Conservation (phyloP, 192 early-diverging fungal genomes). For the Rhizoclosmatium globosum region DNA sequence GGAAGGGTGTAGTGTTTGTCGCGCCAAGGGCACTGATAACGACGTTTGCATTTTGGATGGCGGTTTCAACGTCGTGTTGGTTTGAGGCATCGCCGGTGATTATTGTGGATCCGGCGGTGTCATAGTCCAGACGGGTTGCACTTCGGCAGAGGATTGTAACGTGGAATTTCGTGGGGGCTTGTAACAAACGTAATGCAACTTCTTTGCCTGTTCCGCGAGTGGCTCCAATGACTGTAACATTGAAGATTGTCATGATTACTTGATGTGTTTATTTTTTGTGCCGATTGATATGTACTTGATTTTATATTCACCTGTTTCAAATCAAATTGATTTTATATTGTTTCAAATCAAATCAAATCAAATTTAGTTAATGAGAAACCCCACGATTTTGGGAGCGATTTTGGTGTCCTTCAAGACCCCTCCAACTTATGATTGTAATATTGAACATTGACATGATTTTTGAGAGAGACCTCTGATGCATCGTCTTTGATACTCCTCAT, state of each 20-base stretch:
- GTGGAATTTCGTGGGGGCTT: not conserved
- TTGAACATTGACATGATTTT: too few relatives aligned
- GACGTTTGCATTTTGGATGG: not conserved
- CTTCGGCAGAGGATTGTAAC: not conserved
- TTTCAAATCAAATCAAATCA: constrained; percentile 1
- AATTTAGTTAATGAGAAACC: not conserved
- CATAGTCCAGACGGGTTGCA: not conserved
- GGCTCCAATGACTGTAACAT: not conserved
- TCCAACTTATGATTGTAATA: too few relatives aligned
- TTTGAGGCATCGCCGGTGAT: not conserved
- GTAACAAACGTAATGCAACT: not conserved
- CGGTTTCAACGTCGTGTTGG: not conserved
- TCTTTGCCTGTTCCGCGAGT: not conserved
- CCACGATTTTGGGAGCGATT: not conserved
- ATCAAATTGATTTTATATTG: not conserved
- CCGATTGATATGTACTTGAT: not conserved
- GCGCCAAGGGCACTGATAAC: not conserved
- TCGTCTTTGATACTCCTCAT: too few relatives aligned
- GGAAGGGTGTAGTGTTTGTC: not conserved
- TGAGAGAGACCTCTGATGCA: too few relatives aligned
- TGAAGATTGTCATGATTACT: not conserved
- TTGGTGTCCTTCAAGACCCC: too few relatives aligned
- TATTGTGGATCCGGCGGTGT: not conserved
- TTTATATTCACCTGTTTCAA: not conserved
- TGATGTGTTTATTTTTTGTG: not conserved